phyloP scores from a whole-genome alignment of 352 stramenopile species.

The Pythium vanterpoolii region DNA sequence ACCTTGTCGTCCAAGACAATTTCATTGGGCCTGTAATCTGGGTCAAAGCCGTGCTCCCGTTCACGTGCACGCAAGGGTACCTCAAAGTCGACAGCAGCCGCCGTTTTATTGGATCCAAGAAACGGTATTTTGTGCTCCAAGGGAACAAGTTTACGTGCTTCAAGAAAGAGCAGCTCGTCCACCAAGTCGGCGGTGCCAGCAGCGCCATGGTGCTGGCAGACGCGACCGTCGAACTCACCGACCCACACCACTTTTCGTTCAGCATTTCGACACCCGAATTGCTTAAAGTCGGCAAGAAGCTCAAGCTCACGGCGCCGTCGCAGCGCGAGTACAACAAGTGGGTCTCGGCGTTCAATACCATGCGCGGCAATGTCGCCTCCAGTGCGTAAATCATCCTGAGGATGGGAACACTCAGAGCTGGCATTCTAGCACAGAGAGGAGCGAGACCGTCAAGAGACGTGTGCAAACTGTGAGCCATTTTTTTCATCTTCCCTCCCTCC shows the following conservation, averaged over 20 bases:
- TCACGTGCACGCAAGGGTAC: constrained; percentile 80
- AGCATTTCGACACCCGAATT: constrained; percentile 78
- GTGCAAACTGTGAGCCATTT: background rate
- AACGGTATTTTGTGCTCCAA: constrained; percentile 69
- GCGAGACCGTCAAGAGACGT: background rate
- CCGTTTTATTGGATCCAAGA: constrained; percentile 81
- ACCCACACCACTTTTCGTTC: constrained; percentile 67
- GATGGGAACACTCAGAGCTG: too few species aligned
- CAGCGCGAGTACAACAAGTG: constrained; percentile 86
- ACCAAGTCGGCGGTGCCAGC: constrained; percentile 70
- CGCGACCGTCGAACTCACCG: constrained; percentile 61
- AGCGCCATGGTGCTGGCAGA: constrained; percentile 63
- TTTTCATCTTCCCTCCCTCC: background rate
- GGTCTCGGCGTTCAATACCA: constrained; percentile 56
- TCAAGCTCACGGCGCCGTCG: constrained; percentile 70
- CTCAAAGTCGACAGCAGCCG: constrained; percentile 79
- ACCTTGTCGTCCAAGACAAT: constrained; percentile 83
- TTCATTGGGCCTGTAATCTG: constrained; percentile 83
- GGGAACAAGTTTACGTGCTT: constrained; percentile 33
- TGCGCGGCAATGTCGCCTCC: constrained; percentile 32
- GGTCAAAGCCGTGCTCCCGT: constrained; percentile 82
- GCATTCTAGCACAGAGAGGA: background rate
- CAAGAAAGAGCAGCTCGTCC: constrained; percentile 41
- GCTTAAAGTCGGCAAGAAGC: constrained; percentile 67
- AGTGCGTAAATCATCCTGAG: constrained; percentile 18